Conservation (phyloP, 768 basidiomycete genomes). For the Rhodocollybia butyracea region DNA sequence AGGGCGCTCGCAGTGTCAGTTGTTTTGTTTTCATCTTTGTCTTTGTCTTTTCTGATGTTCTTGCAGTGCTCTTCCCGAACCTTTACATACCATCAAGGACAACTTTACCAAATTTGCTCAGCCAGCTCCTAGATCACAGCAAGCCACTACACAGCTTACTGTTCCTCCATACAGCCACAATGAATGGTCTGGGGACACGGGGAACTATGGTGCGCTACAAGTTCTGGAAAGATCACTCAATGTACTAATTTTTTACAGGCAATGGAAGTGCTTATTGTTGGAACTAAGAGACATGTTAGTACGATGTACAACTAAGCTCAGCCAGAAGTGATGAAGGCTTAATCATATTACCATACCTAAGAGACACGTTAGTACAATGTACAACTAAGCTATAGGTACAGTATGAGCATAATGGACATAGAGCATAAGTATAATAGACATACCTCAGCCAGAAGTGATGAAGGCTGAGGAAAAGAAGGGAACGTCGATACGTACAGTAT, state of each 20-base stretch:
- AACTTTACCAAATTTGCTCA: constrained; percentile 27
- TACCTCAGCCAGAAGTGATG: too few relatives aligned
- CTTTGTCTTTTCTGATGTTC: background rate
- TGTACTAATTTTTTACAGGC: constrained; percentile 33
- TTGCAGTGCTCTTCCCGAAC: constrained; percentile 62
- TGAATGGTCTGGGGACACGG: constrained; percentile 83
- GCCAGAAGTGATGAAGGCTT: too few relatives aligned
- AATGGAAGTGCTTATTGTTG: constrained; percentile 87
- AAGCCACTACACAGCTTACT: constrained; percentile 45
- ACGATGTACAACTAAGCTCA: too few relatives aligned
- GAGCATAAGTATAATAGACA: too few relatives aligned
- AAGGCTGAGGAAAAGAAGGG: too few relatives aligned
- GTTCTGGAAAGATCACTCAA: background rate
- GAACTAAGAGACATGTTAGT: too few relatives aligned
- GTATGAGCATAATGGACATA: too few relatives aligned
- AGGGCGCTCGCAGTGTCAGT: constrained; percentile 77
- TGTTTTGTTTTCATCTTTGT: background rate
- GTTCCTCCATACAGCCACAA: constrained; percentile 86
- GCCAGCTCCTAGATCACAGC: constrained; percentile 26
- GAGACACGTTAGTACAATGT: too few relatives aligned
- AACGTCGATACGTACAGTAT: too few relatives aligned
- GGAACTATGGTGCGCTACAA: constrained; percentile 74
- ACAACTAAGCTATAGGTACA: too few relatives aligned
- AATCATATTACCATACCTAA: too few relatives aligned
- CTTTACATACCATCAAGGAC: constrained; percentile 55